Evolutionary conservation across 1,284 basidiomycete species (phyloP), one percentile per base, ranked within the genome.

Genomic region (Melampsora medusae): DNA sequence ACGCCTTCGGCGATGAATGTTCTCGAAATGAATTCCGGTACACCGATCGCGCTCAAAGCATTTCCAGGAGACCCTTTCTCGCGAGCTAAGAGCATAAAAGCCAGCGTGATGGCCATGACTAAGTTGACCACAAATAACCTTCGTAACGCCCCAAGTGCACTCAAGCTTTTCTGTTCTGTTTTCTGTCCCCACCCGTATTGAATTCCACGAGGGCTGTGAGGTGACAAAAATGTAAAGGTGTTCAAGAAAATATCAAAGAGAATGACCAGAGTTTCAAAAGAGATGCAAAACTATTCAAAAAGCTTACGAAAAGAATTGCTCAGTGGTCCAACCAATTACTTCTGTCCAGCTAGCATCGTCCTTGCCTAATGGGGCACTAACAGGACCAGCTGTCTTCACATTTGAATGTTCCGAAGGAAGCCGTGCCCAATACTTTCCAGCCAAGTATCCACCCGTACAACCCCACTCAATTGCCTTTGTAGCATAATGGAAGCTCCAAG

Each of bases 131-230:
- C 42, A 14, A 73, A 16, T 33, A 59, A n/a, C 31, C 22, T n/a
- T 48, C 25, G 42, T 5, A 73, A 4, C 10, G 62, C 65, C 19
- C 65, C 16, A 9, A 35, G 28, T n/a, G 66, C 12, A 4, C 31
- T 66, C 17, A 48, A 64, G 14, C 28, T 25, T 4, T 65, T 64
- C 25, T 38, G 33, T 9, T 53, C 17, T 35, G 28, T 38, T 46
- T 60, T 67, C 71, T 64, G 50, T 42, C 71, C 71, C 71, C 71
- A 73, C 12, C n/a, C 35, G 38, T 73, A 73, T 35, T 67, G 33
- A 31, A 73, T 49, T 35, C 71, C 71, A 10, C 71, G 50, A 10
- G 64, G 62, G 33, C 71, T 73, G 33, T 33, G 46, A n/a, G 25
- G 53, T 22, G 31, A 62, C 17, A 22, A 31, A 31, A 31, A 0